Base-by-base conservation (phyloP, 805 yeast genomes). In the Maudiozyma barnettii region DNA sequence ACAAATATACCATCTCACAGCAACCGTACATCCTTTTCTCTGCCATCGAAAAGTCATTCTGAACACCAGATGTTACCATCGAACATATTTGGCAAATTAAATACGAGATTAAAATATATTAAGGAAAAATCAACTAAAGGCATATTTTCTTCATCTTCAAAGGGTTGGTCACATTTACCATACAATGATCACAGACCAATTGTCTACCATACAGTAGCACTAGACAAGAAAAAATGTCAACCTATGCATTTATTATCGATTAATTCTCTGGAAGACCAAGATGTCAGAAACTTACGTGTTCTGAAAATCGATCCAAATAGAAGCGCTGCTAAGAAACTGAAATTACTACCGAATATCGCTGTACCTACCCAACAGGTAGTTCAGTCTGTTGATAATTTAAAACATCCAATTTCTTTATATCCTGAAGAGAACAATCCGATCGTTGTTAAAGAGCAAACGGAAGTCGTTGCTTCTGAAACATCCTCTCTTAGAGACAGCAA, bases 271-370 rank as follows among this genome's bases (percentile, higher is more conserved):
- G 45, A 51, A n/a, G 50, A 48, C 7, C 52, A 50, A 7, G 59
- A 60, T 16, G 48, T 61, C 29, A 53, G 67, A 3, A 62, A 56
- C 5, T 55, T 69, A 48, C 61, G 67, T 41, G 69, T 62, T 49
- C 49, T 72, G 43, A 67, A 67, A 38, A 69, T 72, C 16, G 75
- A 72, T 46, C 66, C 73, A 14, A 54, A 57, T 4, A 66, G 74
- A 53, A 68, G 71, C 38, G 74, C 72, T 7, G 72, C 75, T 0
- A 71, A 72, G 52, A 68, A 70, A 52, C 43, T 68, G 39, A 70
- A 66, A 50, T 54, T 72, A 4, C 58, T 70, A 5, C 53, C 62
- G 9, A 69, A 68, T 0, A 46, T 45, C 10, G 36, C 62, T 4
- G 35, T 51, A 2, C 39, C 52, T 9, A 61, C 66, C 0, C 57